A percentile compares a stretch with the other conserved stretches of the same genome.
phyloP scores from a whole-genome alignment of 768 basidiomycete genomes.

The Rhizopogon rudus region DNA sequence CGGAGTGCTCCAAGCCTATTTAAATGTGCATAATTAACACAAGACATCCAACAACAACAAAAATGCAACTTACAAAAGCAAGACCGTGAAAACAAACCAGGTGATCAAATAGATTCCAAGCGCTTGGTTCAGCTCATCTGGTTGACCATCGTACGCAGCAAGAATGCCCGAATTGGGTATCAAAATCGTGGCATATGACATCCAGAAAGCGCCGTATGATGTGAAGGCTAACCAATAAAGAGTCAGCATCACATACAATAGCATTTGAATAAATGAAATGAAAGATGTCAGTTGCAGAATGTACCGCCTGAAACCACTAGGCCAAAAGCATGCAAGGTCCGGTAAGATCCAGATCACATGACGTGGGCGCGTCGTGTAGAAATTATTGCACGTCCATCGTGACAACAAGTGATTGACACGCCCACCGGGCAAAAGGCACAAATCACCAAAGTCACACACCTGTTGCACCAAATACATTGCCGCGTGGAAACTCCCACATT shows the following conservation, averaged over 20 bases:
- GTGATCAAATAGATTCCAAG: slow-evolving; percentile 70
- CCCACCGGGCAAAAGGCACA: no score
- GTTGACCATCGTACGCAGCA: slow-evolving; percentile 40
- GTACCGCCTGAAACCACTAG: background rate
- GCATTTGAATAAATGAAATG: background rate
- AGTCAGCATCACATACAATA: background rate
- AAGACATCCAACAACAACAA: background rate
- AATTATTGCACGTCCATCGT: background rate
- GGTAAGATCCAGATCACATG: slow-evolving; percentile 1
- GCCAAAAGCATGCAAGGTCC: background rate
- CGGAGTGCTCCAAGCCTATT: slow-evolving; percentile 46
- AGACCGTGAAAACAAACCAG: slow-evolving; percentile 70
- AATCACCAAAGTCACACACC: slow-evolving; percentile 38
- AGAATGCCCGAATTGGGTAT: slow-evolving; percentile 64
- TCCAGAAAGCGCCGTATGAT: slow-evolving; percentile 85
- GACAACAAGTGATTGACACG: background rate
- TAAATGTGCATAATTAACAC: background rate
- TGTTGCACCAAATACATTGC: slow-evolving; percentile 68
- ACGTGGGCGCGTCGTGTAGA: background rate
- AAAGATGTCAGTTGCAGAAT: background rate
- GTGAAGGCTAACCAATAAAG: slow-evolving; percentile 52
- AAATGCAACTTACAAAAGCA: slow-evolving; percentile 50
- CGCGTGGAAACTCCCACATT: slow-evolving; percentile 79
- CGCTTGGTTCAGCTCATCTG: slow-evolving; percentile 45
- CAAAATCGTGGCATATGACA: slow-evolving; percentile 72